Percentiles rank a stretch among this genome's conserved stretches.
Evolutionary conservation across 495 filamentous ascomycete species (phyloP).

Genomic region (Aspergillus egyptiacus): DNA sequence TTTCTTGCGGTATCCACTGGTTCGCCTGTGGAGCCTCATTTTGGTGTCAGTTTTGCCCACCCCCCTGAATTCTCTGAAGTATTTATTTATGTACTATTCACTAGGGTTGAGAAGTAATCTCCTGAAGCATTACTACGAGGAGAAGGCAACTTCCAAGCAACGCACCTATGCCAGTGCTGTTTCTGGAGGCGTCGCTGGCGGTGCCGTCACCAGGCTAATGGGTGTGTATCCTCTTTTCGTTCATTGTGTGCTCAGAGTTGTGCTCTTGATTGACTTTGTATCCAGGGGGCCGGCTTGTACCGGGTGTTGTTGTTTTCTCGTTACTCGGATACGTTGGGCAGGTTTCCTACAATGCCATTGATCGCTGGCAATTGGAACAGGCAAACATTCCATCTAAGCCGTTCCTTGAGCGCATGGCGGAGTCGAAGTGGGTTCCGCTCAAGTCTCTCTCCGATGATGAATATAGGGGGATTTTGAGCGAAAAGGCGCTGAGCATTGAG

Average conservation of each 20-base stretch:
- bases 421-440: constrained; percentile 78
- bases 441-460: constrained; percentile 70
- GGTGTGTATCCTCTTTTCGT: constrained; percentile 40
- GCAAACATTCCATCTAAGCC: constrained; percentile 33
- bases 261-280: constrained; percentile 6
- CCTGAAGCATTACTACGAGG: constrained; percentile 36
- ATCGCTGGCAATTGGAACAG: constrained; percentile 40
- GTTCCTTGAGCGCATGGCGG: constrained; percentile 44
- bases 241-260: not conserved
- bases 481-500: constrained; percentile 71
- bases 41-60: constrained; percentile 53
- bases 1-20: constrained; percentile 71
- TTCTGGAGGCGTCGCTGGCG: constrained; percentile 66
- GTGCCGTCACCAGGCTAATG: constrained; percentile 52
- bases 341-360: constrained; percentile 48
- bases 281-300: constrained; percentile 46
- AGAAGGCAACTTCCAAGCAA: constrained; percentile 48
- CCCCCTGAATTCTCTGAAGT: not conserved
- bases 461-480: constrained; percentile 67
- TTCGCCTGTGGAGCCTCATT: constrained; percentile 70
- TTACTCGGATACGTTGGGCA: constrained; percentile 58
- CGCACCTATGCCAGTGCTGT: constrained; percentile 57
- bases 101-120: constrained; percentile 39
- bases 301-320: constrained; percentile 59
- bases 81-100: constrained; percentile 10